These are phyloP conservation scores for Aspergillus leporis DNA, from an alignment of 495 filamentous ascomycete genomes.

Conservation along the genomic window DNA sequence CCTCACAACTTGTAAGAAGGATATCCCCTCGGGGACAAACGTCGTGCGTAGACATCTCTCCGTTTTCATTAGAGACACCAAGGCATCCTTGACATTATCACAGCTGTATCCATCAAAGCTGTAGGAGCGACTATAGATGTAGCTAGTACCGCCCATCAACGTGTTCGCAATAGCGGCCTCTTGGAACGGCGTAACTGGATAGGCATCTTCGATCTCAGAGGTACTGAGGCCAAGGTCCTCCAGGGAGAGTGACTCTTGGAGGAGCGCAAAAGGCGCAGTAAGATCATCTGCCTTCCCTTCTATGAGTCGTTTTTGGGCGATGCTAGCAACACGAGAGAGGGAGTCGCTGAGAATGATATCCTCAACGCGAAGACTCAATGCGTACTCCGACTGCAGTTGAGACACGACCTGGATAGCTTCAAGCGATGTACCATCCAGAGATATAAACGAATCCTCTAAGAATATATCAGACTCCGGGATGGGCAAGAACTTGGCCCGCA, in stretches of 20 bases:
- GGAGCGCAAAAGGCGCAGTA: too few relatives aligned
- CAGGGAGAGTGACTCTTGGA: not conserved
- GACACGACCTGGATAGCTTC: not conserved
- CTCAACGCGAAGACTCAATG: not conserved
- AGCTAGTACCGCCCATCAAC: not conserved
- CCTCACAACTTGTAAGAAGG: not conserved
- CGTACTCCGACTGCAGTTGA: not conserved
- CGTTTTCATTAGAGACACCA: not conserved
- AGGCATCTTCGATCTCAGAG: not conserved
- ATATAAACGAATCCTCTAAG: not conserved
- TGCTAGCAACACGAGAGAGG: not conserved
- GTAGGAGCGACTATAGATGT: constrained; percentile 1
- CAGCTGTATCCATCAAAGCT: not conserved
- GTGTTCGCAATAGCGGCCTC: not conserved
- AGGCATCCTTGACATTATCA: not conserved
- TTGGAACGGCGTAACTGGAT: not conserved
- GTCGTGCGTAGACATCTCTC: not conserved
- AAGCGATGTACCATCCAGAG: not conserved
- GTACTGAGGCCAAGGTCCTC: not conserved
- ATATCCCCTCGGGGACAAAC: not conserved
- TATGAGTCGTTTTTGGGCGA: not conserved
- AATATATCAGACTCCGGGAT: not conserved
- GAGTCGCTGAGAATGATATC: not conserved
- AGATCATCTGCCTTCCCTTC: too few relatives aligned
- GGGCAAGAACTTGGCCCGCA: not conserved